Conservation (phyloP, 1,284 basidiomycete species). For the Cryptococcus sp. region DNA sequence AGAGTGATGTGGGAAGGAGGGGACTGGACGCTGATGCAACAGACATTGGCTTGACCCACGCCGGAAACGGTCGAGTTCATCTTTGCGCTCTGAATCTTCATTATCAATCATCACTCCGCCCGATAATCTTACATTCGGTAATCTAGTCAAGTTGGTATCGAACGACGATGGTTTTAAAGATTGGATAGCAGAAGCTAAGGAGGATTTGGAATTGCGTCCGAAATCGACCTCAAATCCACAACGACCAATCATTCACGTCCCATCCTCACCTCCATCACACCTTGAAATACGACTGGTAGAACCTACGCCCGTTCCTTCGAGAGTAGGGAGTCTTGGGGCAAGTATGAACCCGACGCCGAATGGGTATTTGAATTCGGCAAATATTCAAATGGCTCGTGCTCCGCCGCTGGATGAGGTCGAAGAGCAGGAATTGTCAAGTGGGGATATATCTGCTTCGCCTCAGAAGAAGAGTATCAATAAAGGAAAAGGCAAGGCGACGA, state of each 20-base stretch:
- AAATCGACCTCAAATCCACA: background rate
- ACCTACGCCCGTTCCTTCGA: slow-evolving; percentile 41
- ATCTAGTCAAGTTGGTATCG: slow-evolving; percentile 33
- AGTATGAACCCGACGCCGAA: slow-evolving; percentile 11
- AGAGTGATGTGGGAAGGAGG: background rate
- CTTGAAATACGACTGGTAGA: slow-evolving; percentile 43
- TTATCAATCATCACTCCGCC: slow-evolving; percentile 22
- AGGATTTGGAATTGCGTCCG: slow-evolving; percentile 6
- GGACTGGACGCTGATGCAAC: background rate
- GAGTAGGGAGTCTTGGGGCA: slow-evolving; percentile 39
- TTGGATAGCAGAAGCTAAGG: slow-evolving; percentile 44
- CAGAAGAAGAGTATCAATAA: background rate
- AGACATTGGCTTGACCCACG: slow-evolving; percentile 33
- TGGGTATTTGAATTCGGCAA: too few relatives aligned
- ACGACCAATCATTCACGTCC: background rate
- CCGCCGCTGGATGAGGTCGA: slow-evolving; percentile 18
- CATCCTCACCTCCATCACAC: slow-evolving; percentile 26
- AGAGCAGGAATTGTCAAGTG: slow-evolving; percentile 12
- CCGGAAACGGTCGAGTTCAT: slow-evolving; percentile 21
- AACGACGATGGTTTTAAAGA: slow-evolving; percentile 41
- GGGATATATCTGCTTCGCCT: too few relatives aligned
- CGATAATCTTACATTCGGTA: slow-evolving; percentile 31
- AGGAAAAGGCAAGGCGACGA: too few relatives aligned
- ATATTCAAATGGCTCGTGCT: background rate
- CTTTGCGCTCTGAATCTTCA: slow-evolving; percentile 22